These are phyloP conservation scores for Isabelozyma pseudorhagii DNA, from an alignment of 805 yeast genomes.

Conservation along the genomic window DNA sequence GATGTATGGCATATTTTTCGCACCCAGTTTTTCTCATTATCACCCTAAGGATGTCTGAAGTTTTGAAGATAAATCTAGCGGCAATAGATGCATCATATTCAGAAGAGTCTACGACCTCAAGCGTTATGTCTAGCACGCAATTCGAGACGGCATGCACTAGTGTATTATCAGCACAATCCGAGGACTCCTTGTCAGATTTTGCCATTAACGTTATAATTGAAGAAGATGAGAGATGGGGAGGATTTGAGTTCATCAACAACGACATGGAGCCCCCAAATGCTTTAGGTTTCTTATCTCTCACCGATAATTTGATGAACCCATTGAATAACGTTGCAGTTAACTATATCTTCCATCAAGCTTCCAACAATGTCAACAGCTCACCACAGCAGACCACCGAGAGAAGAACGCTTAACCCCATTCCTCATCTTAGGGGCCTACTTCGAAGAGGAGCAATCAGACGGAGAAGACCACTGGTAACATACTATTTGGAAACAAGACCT, in stretches of 20 bases:
- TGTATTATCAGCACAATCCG: neutral
- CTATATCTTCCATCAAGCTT: no score
- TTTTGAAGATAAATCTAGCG: neutral
- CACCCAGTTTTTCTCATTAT: neutral
- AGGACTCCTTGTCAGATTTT: neutral
- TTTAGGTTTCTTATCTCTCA: neutral
- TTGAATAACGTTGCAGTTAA: no score
- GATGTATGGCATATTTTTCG: neutral
- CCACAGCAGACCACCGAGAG: neutral
- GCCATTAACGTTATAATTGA: neutral
- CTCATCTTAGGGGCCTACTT: neutral
- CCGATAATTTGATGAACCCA: neutral
- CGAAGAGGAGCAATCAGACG: neutral
- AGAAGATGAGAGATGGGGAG: neutral
- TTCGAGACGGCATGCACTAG: neutral
- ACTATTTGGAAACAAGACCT: neutral
- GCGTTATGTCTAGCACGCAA: neutral
- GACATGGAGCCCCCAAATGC: neutral
- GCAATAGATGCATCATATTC: neutral
- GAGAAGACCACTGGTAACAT: neutral
- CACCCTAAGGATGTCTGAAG: neutral
- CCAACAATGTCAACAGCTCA: no score
- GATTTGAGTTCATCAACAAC: neutral
- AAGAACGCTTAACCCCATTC: neutral
- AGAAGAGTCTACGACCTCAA: neutral